Evolutionary conservation across 192 early-diverging fungal genomes (phyloP), one percentile per base, ranked within the genome.

Genomic region (Linderina pennispora): DNA sequence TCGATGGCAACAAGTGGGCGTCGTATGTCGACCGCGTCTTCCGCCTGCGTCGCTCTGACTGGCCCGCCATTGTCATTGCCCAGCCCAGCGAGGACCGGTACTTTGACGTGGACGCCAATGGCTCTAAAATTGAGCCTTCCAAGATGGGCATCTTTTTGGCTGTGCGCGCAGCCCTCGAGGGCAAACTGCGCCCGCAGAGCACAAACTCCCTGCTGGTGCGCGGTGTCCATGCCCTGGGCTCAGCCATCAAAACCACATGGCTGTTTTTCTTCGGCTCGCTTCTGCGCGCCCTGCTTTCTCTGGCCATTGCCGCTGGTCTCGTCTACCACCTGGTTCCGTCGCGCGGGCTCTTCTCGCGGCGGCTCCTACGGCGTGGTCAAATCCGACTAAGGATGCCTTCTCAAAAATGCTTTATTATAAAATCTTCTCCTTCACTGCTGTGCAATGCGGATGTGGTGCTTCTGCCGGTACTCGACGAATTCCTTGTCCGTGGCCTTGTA

Each of bases 401-500:
- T 5, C 28, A 31, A n/a, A n/a, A n/a, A n/a, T n/a, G n/a, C n/a
- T n/a, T n/a, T n/a, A n/a, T n/a, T n/a, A n/a, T n/a, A n/a, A n/a
- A 17, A 28, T 4, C 23, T 8, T 13, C 36, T 22, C 1, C 4
- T 39, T 25, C 3, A 13, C 17, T 43, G 14, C 13, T 31, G 17
- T 41, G 64, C 71, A 31, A 87, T 75, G 41, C 81, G 84, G 47
- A 97, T 93, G 51, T 89, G 87, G 67, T 90, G 78, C 57, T 92
- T 88, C 65, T 92, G 87, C 58, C 92, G 89, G 56, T 86, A 95
- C 16, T 83, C 89, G 33, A 76, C 53, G 61, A 94, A 83, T 48
- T 92, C 90, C 38, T 89, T 79, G 55, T 98, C 94, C 70, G 89
- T 94, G 36, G 79, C 77, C 65, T 91, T 89, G 72, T 94, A 94